Base-by-base conservation (phyloP, 306 rosid genomes). In the Pachyrhizus erosus region DNA sequence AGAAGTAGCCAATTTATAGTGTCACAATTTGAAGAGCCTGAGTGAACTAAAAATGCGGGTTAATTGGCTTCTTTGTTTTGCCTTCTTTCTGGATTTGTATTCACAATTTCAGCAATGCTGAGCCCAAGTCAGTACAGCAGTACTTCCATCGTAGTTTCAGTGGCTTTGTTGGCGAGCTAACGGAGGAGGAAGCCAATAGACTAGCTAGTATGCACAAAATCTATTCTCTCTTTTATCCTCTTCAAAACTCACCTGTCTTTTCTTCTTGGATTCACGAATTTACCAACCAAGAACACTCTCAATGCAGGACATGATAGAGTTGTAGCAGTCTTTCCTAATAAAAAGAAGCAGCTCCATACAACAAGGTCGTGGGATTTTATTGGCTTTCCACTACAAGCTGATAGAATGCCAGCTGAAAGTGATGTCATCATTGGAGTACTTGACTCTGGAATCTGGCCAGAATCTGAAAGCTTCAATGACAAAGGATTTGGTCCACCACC, bases 291-390 rank as follows among this genome's bases (percentile, higher is more conserved):
- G 40, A 48, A 7, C 4, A 27, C 51, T 42, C 37, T 18, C 17
- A 67, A 7, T 77, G 69, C 65, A 89, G 92, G 61, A 73, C 77
- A 80, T 80, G 81, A 82, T n/a, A 83, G 85, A 0, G 94, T 90
- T 18, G 86, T 88, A 55, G 85, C 94, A 3, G 94, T 90, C 23
- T 87, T 88, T 67, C 89, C 81, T 7, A 86, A 76, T 55, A 46
- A 12, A 78, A 75, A 80, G 57, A 69, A 60, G 45, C 57, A 78
- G 10, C 85, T 78, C 26, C 89, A 84, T 9, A 90, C 93, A 33
- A 90, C 93, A 80, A 83, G 85, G 83, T 90, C 93, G 7, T 90
- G 93, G 91, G 87, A 90, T 64, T 90, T 90, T 75, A 18, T 90
- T 52, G 93, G 91, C 5, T 86, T 90, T 37, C 78, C 85, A 0